Evolutionary conservation across 2,329 filamentous ascomycete species (phyloP).

Genomic region (Fusarium agapanthi): DNA sequence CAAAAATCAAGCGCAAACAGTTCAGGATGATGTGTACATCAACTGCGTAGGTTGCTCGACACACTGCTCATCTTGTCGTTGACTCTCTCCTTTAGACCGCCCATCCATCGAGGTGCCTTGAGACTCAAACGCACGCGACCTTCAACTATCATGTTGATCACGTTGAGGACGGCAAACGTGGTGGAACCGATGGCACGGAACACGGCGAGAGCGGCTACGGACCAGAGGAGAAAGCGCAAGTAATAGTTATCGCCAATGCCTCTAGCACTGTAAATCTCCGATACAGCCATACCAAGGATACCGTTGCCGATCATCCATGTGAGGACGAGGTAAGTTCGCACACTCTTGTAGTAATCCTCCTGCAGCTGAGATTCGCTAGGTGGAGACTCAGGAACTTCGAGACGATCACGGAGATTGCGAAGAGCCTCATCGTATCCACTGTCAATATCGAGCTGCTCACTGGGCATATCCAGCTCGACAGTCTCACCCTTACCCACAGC

Average conservation of each 20-base stretch:
- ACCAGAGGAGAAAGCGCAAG: constrained; percentile 91
- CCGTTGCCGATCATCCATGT: constrained; percentile 94
- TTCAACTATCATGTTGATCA: constrained; percentile 86
- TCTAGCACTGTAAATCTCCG: constrained; percentile 80
- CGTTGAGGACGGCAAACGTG: constrained; percentile 84
- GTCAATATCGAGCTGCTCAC: constrained; percentile 97
- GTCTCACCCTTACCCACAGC: constrained; percentile 81
- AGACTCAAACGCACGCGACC: constrained; percentile 74
- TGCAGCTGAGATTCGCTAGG: constrained; percentile 83
- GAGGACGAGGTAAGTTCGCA: constrained; percentile 97
- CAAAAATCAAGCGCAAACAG: constrained; percentile 16
- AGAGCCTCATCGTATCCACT: constrained; percentile 96
- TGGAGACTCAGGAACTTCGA: constrained; percentile 75
- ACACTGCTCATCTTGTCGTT: constrained; percentile 61
- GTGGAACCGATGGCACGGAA: constrained; percentile 87
- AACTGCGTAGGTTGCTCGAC: constrained; percentile 54
- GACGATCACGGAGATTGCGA: constrained; percentile 90
- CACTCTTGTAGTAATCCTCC: constrained; percentile 98
- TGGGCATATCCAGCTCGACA: constrained; percentile 97
- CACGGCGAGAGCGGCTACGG: constrained; percentile 83
- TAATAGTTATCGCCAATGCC: constrained; percentile 86
- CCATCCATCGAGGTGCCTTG: constrained; percentile 62
- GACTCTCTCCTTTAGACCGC: constrained; percentile 54
- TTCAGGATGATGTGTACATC: constrained; percentile 12
- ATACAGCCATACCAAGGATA: constrained; percentile 91